phyloP scores from a whole-genome alignment of 139 green algal species.

The Chlamydomonas applanata region DNA sequence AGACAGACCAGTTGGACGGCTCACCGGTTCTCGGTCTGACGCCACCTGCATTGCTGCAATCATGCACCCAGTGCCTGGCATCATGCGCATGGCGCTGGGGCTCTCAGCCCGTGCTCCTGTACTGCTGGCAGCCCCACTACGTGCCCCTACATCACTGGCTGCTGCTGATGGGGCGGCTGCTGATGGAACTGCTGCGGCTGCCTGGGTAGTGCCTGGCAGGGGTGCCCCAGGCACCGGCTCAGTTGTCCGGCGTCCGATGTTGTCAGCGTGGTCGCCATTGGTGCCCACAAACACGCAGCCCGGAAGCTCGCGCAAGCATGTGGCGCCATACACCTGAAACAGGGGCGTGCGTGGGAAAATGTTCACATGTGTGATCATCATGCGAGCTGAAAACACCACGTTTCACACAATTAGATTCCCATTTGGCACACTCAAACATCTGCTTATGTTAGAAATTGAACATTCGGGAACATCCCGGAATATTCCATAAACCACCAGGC shows the following conservation, averaged over 20 bases:
- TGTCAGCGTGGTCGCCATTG: slow-evolving; percentile 54
- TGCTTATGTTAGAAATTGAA: too few species aligned
- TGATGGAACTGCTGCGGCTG: too few species aligned
- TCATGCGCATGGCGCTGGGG: slow-evolving; percentile 48
- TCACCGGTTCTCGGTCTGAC: slow-evolving; percentile 35
- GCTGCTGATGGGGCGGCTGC: too few species aligned
- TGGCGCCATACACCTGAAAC: slow-evolving; percentile 32
- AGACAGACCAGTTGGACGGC: too few species aligned
- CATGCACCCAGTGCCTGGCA: slow-evolving; percentile 64
- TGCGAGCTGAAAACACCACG: neutral
- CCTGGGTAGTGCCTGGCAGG: too few species aligned
- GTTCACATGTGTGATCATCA: neutral
- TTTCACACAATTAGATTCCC: too few species aligned
- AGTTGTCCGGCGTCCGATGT: slow-evolving; percentile 33
- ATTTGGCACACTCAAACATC: too few species aligned
- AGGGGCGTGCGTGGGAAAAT: neutral
- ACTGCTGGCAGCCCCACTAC: too few species aligned
- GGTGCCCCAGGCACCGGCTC: neutral
- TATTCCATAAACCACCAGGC: too few species aligned
- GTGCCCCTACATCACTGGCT: too few species aligned
- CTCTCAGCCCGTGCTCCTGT: neutral
- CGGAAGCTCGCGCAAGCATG: slow-evolving; percentile 53
- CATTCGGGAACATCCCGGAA: too few species aligned
- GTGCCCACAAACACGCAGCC: slow-evolving; percentile 64
- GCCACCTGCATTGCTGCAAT: slow-evolving; percentile 49